A percentile compares a stretch with the other conserved stretches of the same genome.
These are phyloP conservation scores for Alternaria viburni DNA, from an alignment of 2,329 filamentous ascomycete genomes.

Conservation along the genomic window DNA sequence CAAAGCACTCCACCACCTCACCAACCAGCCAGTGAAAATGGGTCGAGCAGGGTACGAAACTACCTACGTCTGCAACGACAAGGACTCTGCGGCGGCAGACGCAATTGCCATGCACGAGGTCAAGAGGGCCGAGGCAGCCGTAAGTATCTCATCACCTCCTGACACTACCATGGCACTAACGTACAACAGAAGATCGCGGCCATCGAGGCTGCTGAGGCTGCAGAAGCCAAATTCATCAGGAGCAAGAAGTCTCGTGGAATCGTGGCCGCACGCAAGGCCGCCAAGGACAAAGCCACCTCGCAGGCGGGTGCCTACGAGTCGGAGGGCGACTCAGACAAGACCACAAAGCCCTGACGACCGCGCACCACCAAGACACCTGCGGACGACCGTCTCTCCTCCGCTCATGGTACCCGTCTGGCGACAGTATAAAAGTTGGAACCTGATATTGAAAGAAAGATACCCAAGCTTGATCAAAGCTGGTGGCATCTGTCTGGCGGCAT, in stretches of 20 bases:
- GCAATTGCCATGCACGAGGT: slow-evolving; percentile 1
- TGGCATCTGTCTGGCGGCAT: neutral
- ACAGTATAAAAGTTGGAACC: neutral
- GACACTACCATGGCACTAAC: neutral
- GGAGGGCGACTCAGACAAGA: neutral
- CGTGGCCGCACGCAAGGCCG: slow-evolving; percentile 4
- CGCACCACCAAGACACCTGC: neutral
- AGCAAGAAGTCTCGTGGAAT: slow-evolving; percentile 18
- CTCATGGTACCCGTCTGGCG: neutral
- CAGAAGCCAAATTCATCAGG: slow-evolving; percentile 7
- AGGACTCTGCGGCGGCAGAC: slow-evolving; percentile 5
- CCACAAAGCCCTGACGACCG: neutral
- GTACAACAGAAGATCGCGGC: neutral
- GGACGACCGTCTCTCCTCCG: neutral
- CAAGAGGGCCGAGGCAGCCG: neutral
- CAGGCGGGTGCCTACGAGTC: neutral
- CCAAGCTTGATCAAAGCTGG: neutral
- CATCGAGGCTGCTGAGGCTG: neutral
- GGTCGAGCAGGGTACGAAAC: slow-evolving; percentile 28
- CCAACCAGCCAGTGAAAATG: slow-evolving; percentile 12
- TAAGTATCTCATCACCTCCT: slow-evolving; percentile 1
- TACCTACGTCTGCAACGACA: slow-evolving; percentile 1
- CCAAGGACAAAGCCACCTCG: slow-evolving; percentile 1
- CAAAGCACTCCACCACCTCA: neutral
- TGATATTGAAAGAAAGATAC: neutral